These are phyloP conservation scores for Trichoderma reesei DNA, from an alignment of 495 filamentous ascomycete species.

Conservation along the genomic window DNA sequence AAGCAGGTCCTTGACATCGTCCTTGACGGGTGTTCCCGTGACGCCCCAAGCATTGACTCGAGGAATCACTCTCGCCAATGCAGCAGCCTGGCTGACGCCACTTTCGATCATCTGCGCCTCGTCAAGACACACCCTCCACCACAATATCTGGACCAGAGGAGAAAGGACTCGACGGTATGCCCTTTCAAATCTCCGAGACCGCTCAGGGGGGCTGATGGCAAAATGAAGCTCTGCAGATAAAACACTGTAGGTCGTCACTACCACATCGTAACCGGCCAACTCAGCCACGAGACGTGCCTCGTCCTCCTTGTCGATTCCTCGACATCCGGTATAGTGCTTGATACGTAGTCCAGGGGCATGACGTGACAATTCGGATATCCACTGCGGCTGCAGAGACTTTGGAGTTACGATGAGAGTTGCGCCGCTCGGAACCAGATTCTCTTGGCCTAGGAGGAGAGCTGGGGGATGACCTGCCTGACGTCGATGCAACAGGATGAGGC, in stretches of 20 bases:
- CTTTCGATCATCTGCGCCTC: slow-evolving; percentile 95
- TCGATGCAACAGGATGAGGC: slow-evolving; percentile 58
- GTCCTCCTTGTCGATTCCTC: slow-evolving; percentile 21
- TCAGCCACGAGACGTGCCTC: slow-evolving; percentile 36
- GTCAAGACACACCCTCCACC: slow-evolving; percentile 92
- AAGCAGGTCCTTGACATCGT: slow-evolving; percentile 37
- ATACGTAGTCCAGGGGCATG: slow-evolving; percentile 44
- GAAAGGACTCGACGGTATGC: slow-evolving; percentile 59
- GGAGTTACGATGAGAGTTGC: slow-evolving; percentile 87
- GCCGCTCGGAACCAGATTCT: slow-evolving; percentile 33
- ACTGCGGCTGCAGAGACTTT: slow-evolving; percentile 71
- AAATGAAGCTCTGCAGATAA: slow-evolving; percentile 71
- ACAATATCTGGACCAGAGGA: slow-evolving; percentile 67
- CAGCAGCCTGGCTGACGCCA: slow-evolving; percentile 73
- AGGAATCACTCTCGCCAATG: slow-evolving; percentile 69
- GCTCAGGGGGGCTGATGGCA: slow-evolving; percentile 50
- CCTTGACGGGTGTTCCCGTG: slow-evolving; percentile 78
- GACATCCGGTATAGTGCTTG: slow-evolving; percentile 37
- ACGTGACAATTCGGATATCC: slow-evolving; percentile 64
- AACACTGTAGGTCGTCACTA: slow-evolving; percentile 78
- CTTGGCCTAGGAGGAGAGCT: slow-evolving; percentile 21
- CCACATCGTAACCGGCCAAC: slow-evolving; percentile 57
- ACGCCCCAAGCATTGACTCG: slow-evolving; percentile 83
- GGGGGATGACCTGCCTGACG: slow-evolving; percentile 18
- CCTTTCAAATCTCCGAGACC: slow-evolving; percentile 55